phyloP scores from a whole-genome alignment of 1,284 basidiomycete genomes.

The Athelia sp. region DNA sequence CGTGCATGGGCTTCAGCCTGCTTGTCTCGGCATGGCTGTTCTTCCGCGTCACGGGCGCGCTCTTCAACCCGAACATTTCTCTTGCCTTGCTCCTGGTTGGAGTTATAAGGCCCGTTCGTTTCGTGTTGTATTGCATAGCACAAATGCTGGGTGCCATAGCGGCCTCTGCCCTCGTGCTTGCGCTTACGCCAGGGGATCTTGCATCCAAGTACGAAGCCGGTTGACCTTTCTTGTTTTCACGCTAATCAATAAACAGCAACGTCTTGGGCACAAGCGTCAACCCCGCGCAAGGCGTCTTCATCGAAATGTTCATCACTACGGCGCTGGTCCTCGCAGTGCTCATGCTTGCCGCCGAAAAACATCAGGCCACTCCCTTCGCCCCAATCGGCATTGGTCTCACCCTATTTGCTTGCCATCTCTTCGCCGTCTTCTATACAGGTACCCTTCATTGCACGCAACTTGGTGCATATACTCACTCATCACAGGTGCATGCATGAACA shows the following conservation, averaged over 20 bases:
- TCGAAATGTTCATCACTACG: slow-evolving; percentile 69
- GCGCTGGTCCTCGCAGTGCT: slow-evolving; percentile 56
- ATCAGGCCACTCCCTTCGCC: slow-evolving; percentile 65
- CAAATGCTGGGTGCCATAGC: slow-evolving; percentile 61
- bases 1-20: slow-evolving; percentile 62
- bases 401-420: slow-evolving; percentile 64
- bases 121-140: slow-evolving; percentile 57
- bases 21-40: slow-evolving; percentile 72
- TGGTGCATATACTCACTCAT: slow-evolving; percentile 44
- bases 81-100: slow-evolving; percentile 59
- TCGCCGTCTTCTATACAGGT: slow-evolving; percentile 17
- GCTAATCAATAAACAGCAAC: no score
- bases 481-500: slow-evolving; percentile 63
- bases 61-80: slow-evolving; percentile 70
- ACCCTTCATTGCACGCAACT: background rate
- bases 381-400: slow-evolving; percentile 67
- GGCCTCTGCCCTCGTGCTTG: slow-evolving; percentile 56
- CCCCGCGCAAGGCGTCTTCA: slow-evolving; percentile 57
- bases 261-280: slow-evolving; percentile 28
- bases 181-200: slow-evolving; percentile 56
- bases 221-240: no score
- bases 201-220: slow-evolving; percentile 42
- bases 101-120: slow-evolving; percentile 54
- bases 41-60: slow-evolving; percentile 65
- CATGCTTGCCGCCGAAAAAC: slow-evolving; percentile 69